Evolutionary conservation across 228 moss, liverwort and hornwort species (phyloP).

Genomic region (Sphagnum magellanicum): DNA sequence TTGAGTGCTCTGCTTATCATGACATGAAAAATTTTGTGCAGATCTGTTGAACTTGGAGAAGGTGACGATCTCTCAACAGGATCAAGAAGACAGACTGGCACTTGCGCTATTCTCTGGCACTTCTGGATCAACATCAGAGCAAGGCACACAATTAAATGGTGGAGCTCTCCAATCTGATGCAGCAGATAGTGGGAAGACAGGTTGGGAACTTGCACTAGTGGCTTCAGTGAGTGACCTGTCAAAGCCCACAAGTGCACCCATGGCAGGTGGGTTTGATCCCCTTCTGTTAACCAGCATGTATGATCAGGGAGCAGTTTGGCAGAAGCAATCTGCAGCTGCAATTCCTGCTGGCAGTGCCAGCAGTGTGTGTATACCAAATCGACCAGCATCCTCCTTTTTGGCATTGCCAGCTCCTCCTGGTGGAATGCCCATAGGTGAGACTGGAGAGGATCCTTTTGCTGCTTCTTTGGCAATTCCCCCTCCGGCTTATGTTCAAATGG

Average conservation of each 20-base stretch:
- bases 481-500: conserved; percentile 97
- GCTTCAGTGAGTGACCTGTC: conserved; percentile 79
- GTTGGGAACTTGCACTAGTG: conserved; percentile 93
- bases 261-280: conserved; percentile 93
- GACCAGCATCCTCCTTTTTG: conserved; percentile 62
- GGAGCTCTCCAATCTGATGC: conserved; percentile 20
- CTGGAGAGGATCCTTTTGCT: conserved; percentile 78
- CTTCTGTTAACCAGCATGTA: conserved; percentile 95
- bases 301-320: conserved; percentile 72
- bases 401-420: conserved; percentile 87
- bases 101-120: conserved; percentile 37
- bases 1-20: conserved; percentile 62
- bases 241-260: conserved; percentile 40
- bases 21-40: conserved; percentile 45
- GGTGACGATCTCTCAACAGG: conserved; percentile 19
- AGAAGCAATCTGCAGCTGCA: conserved; percentile 33
- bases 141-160: background rate
- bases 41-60: conserved; percentile 39
- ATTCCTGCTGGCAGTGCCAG: conserved; percentile 72
- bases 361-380: conserved; percentile 64
- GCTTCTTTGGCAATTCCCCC: conserved; percentile 77
- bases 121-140: conserved; percentile 11
- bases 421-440: conserved; percentile 52
- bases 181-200: conserved; percentile 64
- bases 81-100: conserved; percentile 38